Evolutionary conservation across 2,329 filamentous ascomycete species (phyloP).

Genomic region (Pseudogymnoascus sp.): DNA sequence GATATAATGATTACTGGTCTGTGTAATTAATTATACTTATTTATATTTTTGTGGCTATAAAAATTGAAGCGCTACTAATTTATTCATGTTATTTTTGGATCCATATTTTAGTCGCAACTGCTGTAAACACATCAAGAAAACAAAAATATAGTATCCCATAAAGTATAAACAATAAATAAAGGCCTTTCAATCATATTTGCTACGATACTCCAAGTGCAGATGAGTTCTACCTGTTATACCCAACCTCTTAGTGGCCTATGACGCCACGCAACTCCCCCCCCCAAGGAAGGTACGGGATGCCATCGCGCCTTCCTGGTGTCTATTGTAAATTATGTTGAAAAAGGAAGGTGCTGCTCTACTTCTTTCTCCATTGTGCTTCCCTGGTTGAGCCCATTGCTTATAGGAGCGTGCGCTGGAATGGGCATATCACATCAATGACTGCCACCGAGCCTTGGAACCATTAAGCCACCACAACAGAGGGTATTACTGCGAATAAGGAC

Average conservation of each 20-base stretch:
- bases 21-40: background rate
- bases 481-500: background rate
- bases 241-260: background rate
- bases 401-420: background rate
- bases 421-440: background rate
- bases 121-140: background rate
- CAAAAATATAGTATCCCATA: background rate
- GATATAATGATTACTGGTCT: background rate
- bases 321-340: background rate
- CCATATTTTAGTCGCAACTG: background rate
- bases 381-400: background rate
- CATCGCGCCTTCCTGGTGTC: background rate
- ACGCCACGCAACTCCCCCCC: too few species aligned
- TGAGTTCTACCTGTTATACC: too few species aligned
- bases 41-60: background rate
- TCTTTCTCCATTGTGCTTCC: background rate
- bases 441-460: background rate
- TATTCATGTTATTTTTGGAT: background rate
- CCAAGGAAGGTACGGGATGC: background rate
- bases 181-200: too few species aligned
- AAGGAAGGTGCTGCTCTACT: background rate
- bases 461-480: background rate
- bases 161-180: background rate
- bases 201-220: background rate
- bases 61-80: background rate